phyloP scores from a whole-genome alignment of 768 basidiomycete genomes.

The Xerocomus spinulosus region DNA sequence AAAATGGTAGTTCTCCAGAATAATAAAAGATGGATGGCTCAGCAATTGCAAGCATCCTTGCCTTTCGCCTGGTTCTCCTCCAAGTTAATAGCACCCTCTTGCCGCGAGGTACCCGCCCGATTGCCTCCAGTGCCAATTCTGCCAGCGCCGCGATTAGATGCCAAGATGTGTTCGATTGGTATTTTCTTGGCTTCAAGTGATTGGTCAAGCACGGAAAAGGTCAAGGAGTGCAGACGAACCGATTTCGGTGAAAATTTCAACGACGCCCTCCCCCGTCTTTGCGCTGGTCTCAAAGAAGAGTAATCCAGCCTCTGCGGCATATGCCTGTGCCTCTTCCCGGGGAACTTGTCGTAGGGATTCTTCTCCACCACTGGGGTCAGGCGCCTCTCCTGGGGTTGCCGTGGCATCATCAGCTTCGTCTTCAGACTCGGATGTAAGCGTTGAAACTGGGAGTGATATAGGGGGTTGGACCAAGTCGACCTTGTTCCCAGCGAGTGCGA shows the following conservation, averaged over 20 bases:
- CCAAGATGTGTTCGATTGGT: slow-evolving; percentile 91
- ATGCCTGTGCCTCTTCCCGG: slow-evolving; percentile 92
- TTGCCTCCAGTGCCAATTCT: slow-evolving; percentile 54
- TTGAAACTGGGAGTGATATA: slow-evolving; percentile 42
- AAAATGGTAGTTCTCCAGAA: slow-evolving; percentile 16
- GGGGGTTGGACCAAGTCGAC: slow-evolving; percentile 81
- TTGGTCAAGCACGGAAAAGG: not conserved
- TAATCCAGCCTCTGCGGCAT: slow-evolving; percentile 90
- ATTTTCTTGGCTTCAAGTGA: slow-evolving; percentile 64
- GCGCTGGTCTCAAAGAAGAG: slow-evolving; percentile 98
- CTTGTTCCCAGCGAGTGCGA: slow-evolving; percentile 97
- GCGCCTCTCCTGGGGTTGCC: slow-evolving; percentile 70
- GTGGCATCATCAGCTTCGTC: slow-evolving; percentile 94
- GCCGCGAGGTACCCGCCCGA: slow-evolving; percentile 47
- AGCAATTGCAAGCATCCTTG: slow-evolving; percentile 82
- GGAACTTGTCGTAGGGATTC: slow-evolving; percentile 87
- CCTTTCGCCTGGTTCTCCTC: slow-evolving; percentile 61
- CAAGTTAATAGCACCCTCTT: slow-evolving; percentile 60
- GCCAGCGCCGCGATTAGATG: slow-evolving; percentile 67
- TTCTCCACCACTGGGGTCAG: slow-evolving; percentile 48
- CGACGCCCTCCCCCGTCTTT: slow-evolving; percentile 93
- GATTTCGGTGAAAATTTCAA: slow-evolving; percentile 97
- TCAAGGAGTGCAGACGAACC: slow-evolving; percentile 46
- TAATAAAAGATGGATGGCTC: slow-evolving; percentile 27
- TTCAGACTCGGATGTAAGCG: slow-evolving; percentile 64